Conservation (phyloP, 148 eudicot genomes). For the Chenopodium album region DNA sequence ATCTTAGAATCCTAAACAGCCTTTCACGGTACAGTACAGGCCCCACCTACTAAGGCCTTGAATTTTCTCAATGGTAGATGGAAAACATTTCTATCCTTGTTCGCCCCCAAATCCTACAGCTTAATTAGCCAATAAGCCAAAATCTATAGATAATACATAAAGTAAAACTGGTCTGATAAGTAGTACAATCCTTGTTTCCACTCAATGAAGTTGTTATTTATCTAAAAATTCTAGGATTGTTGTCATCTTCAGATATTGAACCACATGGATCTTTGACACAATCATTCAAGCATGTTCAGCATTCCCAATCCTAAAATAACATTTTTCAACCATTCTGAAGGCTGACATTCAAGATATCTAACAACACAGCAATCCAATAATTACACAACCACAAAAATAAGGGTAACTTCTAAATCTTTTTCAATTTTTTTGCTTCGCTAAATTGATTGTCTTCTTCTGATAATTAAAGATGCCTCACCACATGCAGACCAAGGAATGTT, state of each 20-base stretch:
- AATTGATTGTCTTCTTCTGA: not conserved
- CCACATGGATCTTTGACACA: not conserved
- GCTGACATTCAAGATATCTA: not conserved
- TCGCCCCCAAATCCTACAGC: not conserved
- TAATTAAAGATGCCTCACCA: not conserved
- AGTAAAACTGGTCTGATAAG: not conserved
- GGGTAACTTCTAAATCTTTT: not conserved
- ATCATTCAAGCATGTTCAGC: not conserved
- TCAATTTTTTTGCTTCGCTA: not conserved
- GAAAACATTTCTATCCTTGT: not conserved
- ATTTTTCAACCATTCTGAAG: not conserved
- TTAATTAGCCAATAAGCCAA: not conserved
- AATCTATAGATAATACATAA: not conserved
- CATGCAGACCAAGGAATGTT: not conserved
- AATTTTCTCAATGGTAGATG: not conserved
- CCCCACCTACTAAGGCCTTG: not conserved
- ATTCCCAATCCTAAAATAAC: not conserved
- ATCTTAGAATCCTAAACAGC: too few species aligned
- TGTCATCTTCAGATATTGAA: not conserved
- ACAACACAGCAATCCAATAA: not conserved
- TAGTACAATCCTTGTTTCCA: not conserved
- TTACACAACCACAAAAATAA: not conserved
- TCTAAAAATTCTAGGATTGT: not conserved
- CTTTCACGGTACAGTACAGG: too few species aligned
- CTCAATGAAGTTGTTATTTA: not conserved